Conservation (phyloP, 177 flowering plant genomes). For the Tripterygium wilfordii region DNA sequence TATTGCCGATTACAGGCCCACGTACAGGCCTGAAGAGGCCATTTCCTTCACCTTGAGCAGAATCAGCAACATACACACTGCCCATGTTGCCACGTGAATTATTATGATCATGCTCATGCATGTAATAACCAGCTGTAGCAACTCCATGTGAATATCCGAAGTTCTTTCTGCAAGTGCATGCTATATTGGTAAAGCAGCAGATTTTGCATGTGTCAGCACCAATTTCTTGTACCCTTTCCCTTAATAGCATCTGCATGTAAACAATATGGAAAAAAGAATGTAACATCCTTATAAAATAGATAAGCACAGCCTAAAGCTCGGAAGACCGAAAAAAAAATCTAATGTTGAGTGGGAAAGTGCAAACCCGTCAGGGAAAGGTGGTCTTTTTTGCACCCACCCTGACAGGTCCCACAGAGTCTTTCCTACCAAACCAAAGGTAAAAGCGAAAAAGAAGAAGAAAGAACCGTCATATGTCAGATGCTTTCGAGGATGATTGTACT, state of each 20-base stretch:
- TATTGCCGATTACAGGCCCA: conserved; percentile 83
- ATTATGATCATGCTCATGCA: conserved; percentile 72
- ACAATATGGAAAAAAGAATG: conserved; percentile 1
- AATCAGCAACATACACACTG: conserved; percentile 59
- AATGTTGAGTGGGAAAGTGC: too few relatives aligned
- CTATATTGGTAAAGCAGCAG: conserved; percentile 61
- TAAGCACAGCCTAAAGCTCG: too few relatives aligned
- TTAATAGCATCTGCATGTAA: conserved; percentile 74
- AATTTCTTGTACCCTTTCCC: conserved; percentile 85
- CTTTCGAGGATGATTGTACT: too few relatives aligned
- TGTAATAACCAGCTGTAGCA: conserved; percentile 44
- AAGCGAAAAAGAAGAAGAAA: too few relatives aligned
- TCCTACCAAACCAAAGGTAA: too few relatives aligned
- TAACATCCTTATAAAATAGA: neutral
- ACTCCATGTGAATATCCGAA: conserved; percentile 63
- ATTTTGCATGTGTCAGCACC: conserved; percentile 86
- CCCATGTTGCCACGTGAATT: conserved; percentile 46
- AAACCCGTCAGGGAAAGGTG: too few relatives aligned
- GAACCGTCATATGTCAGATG: too few relatives aligned
- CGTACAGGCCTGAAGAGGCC: conserved; percentile 76
- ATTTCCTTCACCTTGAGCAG: conserved; percentile 65
- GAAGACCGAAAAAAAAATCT: too few relatives aligned
- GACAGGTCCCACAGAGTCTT: too few relatives aligned
- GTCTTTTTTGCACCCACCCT: too few relatives aligned
- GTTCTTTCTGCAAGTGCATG: conserved; percentile 76